A percentile compares a stretch with the other conserved stretches of the same genome.
These are phyloP conservation scores for Fusarium acutatum DNA, from an alignment of 2,329 filamentous ascomycete genomes.

Conservation along the genomic window DNA sequence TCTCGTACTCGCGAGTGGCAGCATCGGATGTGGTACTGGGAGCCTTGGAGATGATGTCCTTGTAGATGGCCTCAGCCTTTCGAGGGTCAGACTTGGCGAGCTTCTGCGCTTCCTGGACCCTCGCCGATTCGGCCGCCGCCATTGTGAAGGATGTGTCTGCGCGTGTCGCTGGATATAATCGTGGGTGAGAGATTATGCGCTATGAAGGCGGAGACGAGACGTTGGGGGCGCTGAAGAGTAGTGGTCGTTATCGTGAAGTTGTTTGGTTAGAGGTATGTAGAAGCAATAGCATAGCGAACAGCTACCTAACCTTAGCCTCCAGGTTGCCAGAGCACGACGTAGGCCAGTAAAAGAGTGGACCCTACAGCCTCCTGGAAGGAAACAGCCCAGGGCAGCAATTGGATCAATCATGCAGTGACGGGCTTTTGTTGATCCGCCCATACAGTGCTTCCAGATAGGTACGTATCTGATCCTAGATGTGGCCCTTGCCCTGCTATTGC, in stretches of 20 bases:
- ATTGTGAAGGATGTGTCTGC: slow-evolving; percentile 48
- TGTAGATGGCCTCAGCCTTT: slow-evolving; percentile 88
- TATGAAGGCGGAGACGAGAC: background rate
- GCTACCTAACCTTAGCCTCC: slow-evolving; percentile 35
- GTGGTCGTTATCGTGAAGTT: slow-evolving; percentile 28
- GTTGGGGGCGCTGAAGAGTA: background rate
- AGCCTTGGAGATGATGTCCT: slow-evolving; percentile 86
- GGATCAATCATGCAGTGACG: slow-evolving; percentile 25
- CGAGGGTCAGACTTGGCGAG: slow-evolving; percentile 80
- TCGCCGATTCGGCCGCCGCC: slow-evolving; percentile 66
- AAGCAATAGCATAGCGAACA: slow-evolving; percentile 27
- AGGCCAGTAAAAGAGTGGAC: slow-evolving; percentile 37
- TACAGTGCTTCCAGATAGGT: background rate
- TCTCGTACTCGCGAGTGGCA: slow-evolving; percentile 90
- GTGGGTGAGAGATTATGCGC: background rate
- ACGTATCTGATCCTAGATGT: slow-evolving; percentile 10
- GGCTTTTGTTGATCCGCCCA: slow-evolving; percentile 44
- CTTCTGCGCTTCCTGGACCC: slow-evolving; percentile 90
- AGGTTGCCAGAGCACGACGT: slow-evolving; percentile 52
- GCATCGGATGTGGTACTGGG: slow-evolving; percentile 85
- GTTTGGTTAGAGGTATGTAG: slow-evolving; percentile 28
- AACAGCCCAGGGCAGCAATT: slow-evolving; percentile 7
- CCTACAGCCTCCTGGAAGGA: background rate
- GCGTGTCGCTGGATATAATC: slow-evolving; percentile 6
- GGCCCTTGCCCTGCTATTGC: slow-evolving; percentile 1